phyloP scores from a whole-genome alignment of 345 rosid species.

The Durio zibethinus region DNA sequence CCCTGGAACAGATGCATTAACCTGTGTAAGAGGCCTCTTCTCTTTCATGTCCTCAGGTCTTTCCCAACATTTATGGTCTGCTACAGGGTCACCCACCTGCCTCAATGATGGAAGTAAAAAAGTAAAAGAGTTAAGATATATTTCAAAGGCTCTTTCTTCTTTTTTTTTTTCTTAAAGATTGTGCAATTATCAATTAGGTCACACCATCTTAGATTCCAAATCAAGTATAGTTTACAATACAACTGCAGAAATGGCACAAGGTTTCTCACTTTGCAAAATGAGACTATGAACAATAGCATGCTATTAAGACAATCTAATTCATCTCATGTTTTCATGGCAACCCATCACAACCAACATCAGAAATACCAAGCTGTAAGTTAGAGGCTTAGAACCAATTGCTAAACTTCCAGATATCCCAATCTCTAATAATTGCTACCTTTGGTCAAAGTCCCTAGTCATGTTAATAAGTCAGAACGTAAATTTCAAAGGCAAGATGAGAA shows the following conservation, averaged over 20 bases:
- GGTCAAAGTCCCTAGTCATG: no score
- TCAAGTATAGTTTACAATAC: background rate
- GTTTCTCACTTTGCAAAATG: background rate
- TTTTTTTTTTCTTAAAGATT: no score
- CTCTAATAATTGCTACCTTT: no score
- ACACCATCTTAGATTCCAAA: background rate
- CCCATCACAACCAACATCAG: background rate
- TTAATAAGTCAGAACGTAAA: background rate
- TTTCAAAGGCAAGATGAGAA: background rate
- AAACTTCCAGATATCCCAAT: background rate
- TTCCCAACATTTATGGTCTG: conserved; percentile 86
- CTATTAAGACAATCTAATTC: background rate
- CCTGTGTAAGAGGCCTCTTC: conserved; percentile 71
- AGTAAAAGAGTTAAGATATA: background rate
- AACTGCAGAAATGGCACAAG: background rate
- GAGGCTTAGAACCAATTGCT: background rate
- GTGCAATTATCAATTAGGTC: no score
- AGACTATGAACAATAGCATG: background rate
- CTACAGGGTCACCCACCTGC: conserved; percentile 83
- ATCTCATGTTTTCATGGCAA: background rate
- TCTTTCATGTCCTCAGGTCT: conserved; percentile 83
- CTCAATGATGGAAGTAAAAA: conserved; percentile 16
- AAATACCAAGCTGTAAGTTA: background rate
- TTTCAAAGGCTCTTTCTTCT: background rate
- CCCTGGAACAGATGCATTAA: conserved; percentile 68